Conservation (phyloP, 805 yeast genomes). For the Candida loeiensis region DNA sequence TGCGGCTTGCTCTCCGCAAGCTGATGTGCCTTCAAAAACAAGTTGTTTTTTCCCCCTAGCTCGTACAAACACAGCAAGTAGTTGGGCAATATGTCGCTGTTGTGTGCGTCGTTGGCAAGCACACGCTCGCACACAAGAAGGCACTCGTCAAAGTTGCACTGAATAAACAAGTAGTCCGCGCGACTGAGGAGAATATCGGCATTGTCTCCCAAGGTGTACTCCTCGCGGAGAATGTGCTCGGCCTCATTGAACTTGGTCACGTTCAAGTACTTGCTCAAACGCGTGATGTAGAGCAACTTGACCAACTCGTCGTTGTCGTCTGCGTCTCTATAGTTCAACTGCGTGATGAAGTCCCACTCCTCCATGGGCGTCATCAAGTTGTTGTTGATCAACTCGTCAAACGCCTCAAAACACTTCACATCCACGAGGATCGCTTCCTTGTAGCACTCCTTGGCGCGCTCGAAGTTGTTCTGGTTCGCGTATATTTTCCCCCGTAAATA, state of each 20-base stretch:
- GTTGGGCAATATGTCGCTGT: conserved; percentile 67
- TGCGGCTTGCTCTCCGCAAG: conserved; percentile 82
- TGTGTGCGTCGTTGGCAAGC: conserved; percentile 60
- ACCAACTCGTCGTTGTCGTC: conserved; percentile 81
- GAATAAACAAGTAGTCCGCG: conserved; percentile 68
- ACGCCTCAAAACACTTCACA: conserved; percentile 91
- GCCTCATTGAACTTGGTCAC: conserved; percentile 59
- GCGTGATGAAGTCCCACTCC: conserved; percentile 74
- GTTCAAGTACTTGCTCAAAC: conserved; percentile 70
- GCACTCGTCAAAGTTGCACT: conserved; percentile 78
- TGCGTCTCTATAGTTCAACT: conserved; percentile 64
- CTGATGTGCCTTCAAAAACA: conserved; percentile 78
- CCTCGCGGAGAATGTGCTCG: conserved; percentile 60
- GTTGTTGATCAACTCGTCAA: conserved; percentile 68
- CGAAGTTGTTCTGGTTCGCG: conserved; percentile 78
- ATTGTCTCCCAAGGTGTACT: conserved; percentile 66
- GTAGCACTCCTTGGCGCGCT: conserved; percentile 79
- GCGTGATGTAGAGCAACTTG: conserved; percentile 69
- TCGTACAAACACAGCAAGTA: conserved; percentile 85
- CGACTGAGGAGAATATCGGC: conserved; percentile 64
- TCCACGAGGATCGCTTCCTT: conserved; percentile 84
- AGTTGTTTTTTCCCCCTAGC: conserved; percentile 73
- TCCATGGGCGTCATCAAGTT: conserved; percentile 78
- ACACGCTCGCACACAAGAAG: conserved; percentile 65
- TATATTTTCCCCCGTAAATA: conserved; percentile 80